These are phyloP conservation scores for Moniliella sp. DNA, from an alignment of 1,284 basidiomycete genomes.

Conservation along the genomic window DNA sequence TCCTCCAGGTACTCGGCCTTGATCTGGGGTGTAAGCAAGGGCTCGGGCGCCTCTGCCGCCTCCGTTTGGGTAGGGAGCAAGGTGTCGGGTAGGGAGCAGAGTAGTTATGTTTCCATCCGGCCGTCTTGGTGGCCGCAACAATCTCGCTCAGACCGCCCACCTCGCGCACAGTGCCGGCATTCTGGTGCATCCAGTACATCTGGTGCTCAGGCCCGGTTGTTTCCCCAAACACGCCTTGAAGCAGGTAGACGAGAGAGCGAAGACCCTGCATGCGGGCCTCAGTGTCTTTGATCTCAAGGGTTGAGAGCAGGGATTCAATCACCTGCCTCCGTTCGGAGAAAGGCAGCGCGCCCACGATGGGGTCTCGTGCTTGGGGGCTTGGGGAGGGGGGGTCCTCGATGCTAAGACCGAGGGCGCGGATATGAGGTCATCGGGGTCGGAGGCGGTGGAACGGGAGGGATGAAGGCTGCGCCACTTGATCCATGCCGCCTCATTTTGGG, in stretches of 20 bases:
- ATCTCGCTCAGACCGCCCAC: slow-evolving; percentile 66
- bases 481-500: slow-evolving; percentile 70
- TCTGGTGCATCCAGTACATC: slow-evolving; percentile 82
- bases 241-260: slow-evolving; percentile 18
- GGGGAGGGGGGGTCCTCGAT: slow-evolving; percentile 1
- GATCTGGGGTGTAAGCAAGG: slow-evolving; percentile 21
- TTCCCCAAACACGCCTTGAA: slow-evolving; percentile 66
- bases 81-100: slow-evolving; percentile 27
- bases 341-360: slow-evolving; percentile 12
- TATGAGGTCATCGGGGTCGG: too few species aligned
- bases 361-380: slow-evolving; percentile 1
- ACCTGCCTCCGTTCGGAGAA: slow-evolving; percentile 13
- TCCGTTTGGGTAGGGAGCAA: slow-evolving; percentile 5
- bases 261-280: slow-evolving; percentile 16
- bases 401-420: slow-evolving; percentile 13
- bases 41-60: slow-evolving; percentile 5
- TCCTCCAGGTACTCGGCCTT: slow-evolving; percentile 30
- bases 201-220: slow-evolving; percentile 77
- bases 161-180: slow-evolving; percentile 61
- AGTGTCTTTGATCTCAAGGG: slow-evolving; percentile 22
- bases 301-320: slow-evolving; percentile 15
- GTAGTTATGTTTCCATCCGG: slow-evolving; percentile 61
- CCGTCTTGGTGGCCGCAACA: slow-evolving; percentile 69
- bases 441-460: too few species aligned
- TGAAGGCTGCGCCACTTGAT: slow-evolving; percentile 39